Conservation (phyloP, 768 basidiomycete genomes). For the Tubosaeta brunneosetosa region DNA sequence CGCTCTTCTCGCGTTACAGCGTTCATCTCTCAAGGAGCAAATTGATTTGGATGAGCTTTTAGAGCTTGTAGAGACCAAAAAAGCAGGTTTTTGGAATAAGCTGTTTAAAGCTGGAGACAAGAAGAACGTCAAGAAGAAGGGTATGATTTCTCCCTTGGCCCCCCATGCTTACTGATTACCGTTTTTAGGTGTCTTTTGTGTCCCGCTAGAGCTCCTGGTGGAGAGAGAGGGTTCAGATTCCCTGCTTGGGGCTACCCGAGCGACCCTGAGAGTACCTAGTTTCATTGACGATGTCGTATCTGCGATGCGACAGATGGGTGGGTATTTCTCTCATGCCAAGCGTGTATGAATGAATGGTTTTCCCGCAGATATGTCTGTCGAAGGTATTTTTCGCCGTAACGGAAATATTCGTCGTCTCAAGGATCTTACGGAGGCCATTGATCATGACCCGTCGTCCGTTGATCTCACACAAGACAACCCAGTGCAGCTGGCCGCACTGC, state of each 20-base stretch:
- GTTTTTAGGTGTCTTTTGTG: slow-evolving; percentile 78
- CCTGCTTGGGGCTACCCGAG: slow-evolving; percentile 80
- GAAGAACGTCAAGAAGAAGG: slow-evolving; percentile 88
- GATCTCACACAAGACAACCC: slow-evolving; percentile 94
- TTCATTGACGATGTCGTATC: slow-evolving; percentile 98
- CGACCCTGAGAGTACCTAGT: slow-evolving; percentile 84
- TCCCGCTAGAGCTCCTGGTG: slow-evolving; percentile 89
- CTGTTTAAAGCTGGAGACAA: slow-evolving; percentile 88
- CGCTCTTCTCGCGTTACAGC: slow-evolving; percentile 74
- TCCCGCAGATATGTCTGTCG: slow-evolving; percentile 89
- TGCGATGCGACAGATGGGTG: slow-evolving; percentile 99
- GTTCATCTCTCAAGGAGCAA: slow-evolving; percentile 73
- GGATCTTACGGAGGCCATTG: slow-evolving; percentile 87
- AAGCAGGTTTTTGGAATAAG: slow-evolving; percentile 94
- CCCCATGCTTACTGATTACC: slow-evolving; percentile 8
- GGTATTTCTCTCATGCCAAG: slow-evolving; percentile 22
- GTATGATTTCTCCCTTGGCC: slow-evolving; percentile 33
- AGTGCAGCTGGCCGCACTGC: slow-evolving; percentile 91
- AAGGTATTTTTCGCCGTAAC: slow-evolving; percentile 98
- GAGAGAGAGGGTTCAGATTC: slow-evolving; percentile 97
- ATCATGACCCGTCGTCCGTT: slow-evolving; percentile 88
- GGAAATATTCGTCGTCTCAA: slow-evolving; percentile 94
- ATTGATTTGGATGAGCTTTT: slow-evolving; percentile 91
- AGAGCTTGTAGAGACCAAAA: slow-evolving; percentile 89
- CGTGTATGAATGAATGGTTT: slow-evolving; percentile 1